Evolutionary conservation across 768 basidiomycete species (phyloP), one percentile per base, ranked within the genome.

Genomic region (Kockovaella imperatae): DNA sequence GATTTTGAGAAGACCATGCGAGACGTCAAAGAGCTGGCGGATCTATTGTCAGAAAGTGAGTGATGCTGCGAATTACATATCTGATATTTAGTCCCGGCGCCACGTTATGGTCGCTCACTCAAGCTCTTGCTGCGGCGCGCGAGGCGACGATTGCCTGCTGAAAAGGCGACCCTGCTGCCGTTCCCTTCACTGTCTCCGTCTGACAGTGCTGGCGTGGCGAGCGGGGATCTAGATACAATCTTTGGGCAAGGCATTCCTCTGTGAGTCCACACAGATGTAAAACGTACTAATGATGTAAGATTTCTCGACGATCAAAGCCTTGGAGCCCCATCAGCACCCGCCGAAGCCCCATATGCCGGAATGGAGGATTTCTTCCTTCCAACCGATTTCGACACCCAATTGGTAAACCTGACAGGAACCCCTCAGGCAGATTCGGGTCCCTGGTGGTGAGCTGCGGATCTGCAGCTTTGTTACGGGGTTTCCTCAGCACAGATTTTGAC

Each of bases 21-120:
- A 10, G 80, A 85, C 60, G 84, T 95, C 5, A 87, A 90, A 65
- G 80, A 79, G 35, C 75, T 96, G 2, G 81, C 84, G 0, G 75
- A 72, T 34, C 75, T 89, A 15, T 79, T 96, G 75, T 79, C 84
- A 1, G 79, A 83, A 68, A 83, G 89, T 91, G 67, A 61, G 81
- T 70, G 6, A 10, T n/a, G 10, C 23, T 30, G 21, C n/a, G 21
- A 11, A 26, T n/a, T 35, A 34, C 31, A n/a, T 23, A 28, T 31
- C 20, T 35, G 41, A 47, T 24, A 24, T 15, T 18, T 61, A 90
- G 89, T 91, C 50, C 89, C 90, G 20, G 91, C 88, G 11, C 87
- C 87, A 62, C 82, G 90, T 45, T 96, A 95, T 59, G 90, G 90
- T 7, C 71, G 88, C 30, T 91, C 88, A 4, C 75, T 96, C 17